Evolutionary conservation across 768 basidiomycete species (phyloP).

Genomic region (Termitomyces bulborhizus): DNA sequence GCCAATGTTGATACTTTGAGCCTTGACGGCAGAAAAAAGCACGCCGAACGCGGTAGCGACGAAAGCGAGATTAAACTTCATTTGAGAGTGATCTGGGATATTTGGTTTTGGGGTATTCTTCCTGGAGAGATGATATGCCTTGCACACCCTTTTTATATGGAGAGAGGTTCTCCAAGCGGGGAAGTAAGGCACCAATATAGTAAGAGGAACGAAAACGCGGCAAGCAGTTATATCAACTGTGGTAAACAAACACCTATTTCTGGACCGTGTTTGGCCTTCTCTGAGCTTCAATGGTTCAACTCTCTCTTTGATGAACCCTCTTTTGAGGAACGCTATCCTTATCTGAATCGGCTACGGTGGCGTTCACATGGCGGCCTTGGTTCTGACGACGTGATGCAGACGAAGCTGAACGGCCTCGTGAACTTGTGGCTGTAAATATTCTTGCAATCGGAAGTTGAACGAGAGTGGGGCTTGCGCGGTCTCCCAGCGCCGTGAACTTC

Average conservation of each 20-base stretch:
- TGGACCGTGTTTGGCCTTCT: too few relatives aligned
- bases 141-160: not conserved
- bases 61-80: slow-evolving; percentile 1
- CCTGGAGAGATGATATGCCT: not conserved
- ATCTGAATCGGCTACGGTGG: too few relatives aligned
- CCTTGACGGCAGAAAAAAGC: slow-evolving; percentile 28
- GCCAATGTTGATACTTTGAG: slow-evolving; percentile 35
- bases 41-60: slow-evolving; percentile 6
- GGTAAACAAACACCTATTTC: not conserved
- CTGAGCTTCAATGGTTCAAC: too few relatives aligned
- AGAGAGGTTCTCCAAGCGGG: not conserved
- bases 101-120: not conserved
- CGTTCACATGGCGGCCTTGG: too few relatives aligned
- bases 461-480: too few relatives aligned
- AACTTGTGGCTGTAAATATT: too few relatives aligned
- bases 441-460: too few relatives aligned
- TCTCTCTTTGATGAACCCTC: too few relatives aligned
- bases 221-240: not conserved
- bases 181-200: not conserved
- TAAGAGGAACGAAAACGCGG: not conserved
- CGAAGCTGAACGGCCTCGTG: not conserved
- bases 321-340: too few relatives aligned
- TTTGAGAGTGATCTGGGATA: not conserved
- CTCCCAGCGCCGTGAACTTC: too few relatives aligned
- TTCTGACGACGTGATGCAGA: not conserved